These are phyloP conservation scores for Moricandia moricandioides DNA, from an alignment of 345 rosid genomes.

Conservation along the genomic window DNA sequence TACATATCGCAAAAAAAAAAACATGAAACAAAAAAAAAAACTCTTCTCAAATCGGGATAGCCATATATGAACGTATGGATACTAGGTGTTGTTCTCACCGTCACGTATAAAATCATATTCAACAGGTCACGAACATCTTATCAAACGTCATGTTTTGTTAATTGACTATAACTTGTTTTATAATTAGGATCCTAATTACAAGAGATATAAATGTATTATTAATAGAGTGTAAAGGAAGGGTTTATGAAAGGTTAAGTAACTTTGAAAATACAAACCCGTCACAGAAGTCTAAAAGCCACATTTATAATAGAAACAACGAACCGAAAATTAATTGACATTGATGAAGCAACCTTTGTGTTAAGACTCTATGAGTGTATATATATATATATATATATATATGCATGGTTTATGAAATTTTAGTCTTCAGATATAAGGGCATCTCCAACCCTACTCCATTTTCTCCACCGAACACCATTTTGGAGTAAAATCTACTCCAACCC, in stretches of 20 bases:
- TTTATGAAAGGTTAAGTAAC: conserved; percentile 15
- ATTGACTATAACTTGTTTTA: neutral
- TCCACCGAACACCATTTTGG: too few relatives aligned
- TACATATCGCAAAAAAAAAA: too few relatives aligned
- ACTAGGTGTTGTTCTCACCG: too few relatives aligned
- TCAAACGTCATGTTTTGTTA: neutral
- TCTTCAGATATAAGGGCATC: neutral
- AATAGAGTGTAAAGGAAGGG: neutral
- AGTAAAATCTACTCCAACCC: too few relatives aligned
- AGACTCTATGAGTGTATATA: neutral
- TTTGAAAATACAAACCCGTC: conserved; percentile 5
- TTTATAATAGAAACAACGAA: conserved; percentile 4
- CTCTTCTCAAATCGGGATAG: too few relatives aligned
- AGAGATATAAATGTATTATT: conserved; percentile 1
- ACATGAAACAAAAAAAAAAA: too few relatives aligned
- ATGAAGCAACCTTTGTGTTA: conserved; percentile 11
- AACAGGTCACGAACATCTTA: neutral
- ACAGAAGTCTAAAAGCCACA: conserved; percentile 23
- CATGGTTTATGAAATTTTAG: neutral
- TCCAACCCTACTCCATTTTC: too few relatives aligned
- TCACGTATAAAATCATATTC: neutral
- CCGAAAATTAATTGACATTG: neutral
- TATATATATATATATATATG: neutral
- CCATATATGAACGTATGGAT: too few relatives aligned
- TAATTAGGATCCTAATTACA: neutral